Evolutionary conservation across 495 filamentous ascomycete genomes (phyloP), one percentile per base, ranked within the genome.

Genomic region (Penicillium lividum): DNA sequence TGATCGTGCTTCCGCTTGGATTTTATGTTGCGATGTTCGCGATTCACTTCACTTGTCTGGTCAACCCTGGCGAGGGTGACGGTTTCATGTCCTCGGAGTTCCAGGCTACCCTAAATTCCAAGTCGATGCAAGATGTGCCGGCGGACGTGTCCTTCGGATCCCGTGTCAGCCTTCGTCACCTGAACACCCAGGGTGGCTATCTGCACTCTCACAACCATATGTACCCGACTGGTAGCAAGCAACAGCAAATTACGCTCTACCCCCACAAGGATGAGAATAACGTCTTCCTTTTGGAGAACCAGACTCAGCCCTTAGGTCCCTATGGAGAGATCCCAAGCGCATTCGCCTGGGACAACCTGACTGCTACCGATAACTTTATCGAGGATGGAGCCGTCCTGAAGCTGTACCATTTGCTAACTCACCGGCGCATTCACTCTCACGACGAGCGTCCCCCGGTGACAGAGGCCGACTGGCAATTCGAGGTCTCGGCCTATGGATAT

Each of bases 11-110:
- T 61, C 94, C 94, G 9, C 54, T 92, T 6, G 84, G 82, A 27
- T 96, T 98, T 76, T 98, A 98, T 77, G 86, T 96, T 78, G 86
- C 83, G 60, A 94, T 98, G 86, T 98, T 98, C 67, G 92, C 82
- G 13, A 92, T 98, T 63, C 94, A 98, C 76, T 98, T 98, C 77
- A 61, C 90, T 58, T 95, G 91, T 78, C 82, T 98, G 29, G 83
- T 86, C 30, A 98, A 98, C 70, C 95, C 94, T 7, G 94, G 94
- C 50, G 94, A 98, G 25, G 94, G 94, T 45, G 94, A 98, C 71
- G 94, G 94, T 53, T 98, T 98, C 81, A 98, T 98, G 94, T 96
- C 91, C 60, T 96, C 93, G 33, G 95, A 98, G 71, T 98, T 98
- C 78, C 95, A 98, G 73, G 90, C 95, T 25, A 98, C 94, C 2